phyloP scores from a whole-genome alignment of 306 rosid species.

The Hippophae tibetana region DNA sequence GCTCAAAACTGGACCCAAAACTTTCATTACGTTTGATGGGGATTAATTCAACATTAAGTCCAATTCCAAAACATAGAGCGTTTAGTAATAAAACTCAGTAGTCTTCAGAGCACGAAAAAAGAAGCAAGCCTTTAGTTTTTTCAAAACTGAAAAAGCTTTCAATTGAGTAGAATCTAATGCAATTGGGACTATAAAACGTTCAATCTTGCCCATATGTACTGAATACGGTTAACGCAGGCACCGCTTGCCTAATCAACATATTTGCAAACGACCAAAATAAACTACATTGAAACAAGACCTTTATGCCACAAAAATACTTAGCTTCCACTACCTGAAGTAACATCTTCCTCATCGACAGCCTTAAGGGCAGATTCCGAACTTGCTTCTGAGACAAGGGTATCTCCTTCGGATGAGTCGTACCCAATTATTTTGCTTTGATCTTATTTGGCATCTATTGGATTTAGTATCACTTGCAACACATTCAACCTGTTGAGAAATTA shows the following conservation, averaged over 20 bases:
- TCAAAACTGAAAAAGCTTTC: conserved; percentile 64
- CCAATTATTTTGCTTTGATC: conserved; percentile 16
- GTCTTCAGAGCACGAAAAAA: not conserved
- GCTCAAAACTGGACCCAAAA: conserved; percentile 26
- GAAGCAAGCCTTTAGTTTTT: conserved; percentile 63
- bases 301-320: too few relatives aligned
- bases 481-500: too few relatives aligned
- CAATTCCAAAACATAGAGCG: not conserved
- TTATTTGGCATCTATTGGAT: conserved; percentile 13
- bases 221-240: not conserved
- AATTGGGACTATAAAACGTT: conserved; percentile 42
- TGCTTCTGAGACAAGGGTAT: conserved; percentile 20
- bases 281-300: not conserved
- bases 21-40: not conserved
- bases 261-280: too few relatives aligned
- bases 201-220: conserved; percentile 36
- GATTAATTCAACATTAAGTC: conserved; percentile 3
- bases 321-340: conserved; percentile 26
- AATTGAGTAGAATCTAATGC: conserved; percentile 73
- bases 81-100: too few relatives aligned
- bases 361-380: conserved; percentile 18
- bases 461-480: conserved; percentile 31
- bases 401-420: conserved; percentile 16
- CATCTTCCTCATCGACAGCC: conserved; percentile 13
- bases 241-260: too few relatives aligned